Evolutionary conservation across 2,329 filamentous ascomycete species (phyloP).

Genomic region (Fusarium piperis): DNA sequence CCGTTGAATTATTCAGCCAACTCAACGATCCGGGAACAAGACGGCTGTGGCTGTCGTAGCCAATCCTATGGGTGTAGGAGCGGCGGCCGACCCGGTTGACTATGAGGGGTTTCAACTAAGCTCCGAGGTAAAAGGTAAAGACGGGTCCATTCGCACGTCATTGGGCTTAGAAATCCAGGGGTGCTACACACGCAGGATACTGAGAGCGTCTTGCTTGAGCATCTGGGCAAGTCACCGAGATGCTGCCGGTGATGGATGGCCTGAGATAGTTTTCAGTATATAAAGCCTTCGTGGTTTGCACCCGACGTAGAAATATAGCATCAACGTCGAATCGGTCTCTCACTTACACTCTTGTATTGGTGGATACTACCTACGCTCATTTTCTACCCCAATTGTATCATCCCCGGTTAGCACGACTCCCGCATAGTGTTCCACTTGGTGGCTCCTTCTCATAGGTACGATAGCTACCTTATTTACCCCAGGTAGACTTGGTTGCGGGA

Average conservation of each 20-base stretch:
- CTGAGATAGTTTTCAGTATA: background rate
- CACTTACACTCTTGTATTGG: background rate
- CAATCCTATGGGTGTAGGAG: background rate
- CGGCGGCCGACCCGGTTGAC: background rate
- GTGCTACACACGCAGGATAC: background rate
- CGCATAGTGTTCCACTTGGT: background rate
- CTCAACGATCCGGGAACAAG: background rate
- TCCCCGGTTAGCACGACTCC: background rate
- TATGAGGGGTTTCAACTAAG: background rate
- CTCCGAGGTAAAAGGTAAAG: background rate
- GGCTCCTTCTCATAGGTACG: slow-evolving; percentile 5
- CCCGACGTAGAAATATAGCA: background rate
- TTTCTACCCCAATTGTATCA: background rate
- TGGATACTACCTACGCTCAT: background rate
- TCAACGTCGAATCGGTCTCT: background rate
- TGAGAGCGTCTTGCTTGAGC: background rate
- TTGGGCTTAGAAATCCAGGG: slow-evolving; percentile 10
- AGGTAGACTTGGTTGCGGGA: background rate
- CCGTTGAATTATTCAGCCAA: slow-evolving; percentile 16
- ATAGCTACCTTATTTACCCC: background rate
- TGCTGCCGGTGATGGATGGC: background rate
- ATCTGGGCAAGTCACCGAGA: background rate
- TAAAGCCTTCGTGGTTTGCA: background rate
- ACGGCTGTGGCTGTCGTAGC: background rate
- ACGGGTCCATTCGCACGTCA: slow-evolving; percentile 12